phyloP scores from a whole-genome alignment of 1,139 yeast genomes.

The Eremothecium coryli region DNA sequence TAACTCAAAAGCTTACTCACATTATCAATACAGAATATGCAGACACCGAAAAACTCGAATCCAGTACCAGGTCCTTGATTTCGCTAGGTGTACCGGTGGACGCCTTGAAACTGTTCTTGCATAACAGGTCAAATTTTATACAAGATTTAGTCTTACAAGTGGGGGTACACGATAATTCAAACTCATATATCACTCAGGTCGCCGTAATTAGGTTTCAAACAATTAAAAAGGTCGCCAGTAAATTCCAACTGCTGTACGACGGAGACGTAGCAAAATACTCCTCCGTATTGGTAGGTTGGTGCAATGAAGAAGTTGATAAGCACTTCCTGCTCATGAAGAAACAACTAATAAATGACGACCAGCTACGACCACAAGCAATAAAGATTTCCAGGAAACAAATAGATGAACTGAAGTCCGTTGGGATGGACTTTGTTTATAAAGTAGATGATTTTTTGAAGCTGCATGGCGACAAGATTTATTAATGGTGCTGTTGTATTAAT shows the following conservation, averaged over 20 bases:
- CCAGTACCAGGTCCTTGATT: slow-evolving; percentile 34
- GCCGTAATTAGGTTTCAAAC: slow-evolving; percentile 53
- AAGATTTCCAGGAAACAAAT: slow-evolving; percentile 54
- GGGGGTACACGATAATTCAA: slow-evolving; percentile 47
- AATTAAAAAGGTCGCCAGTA: slow-evolving; percentile 40
- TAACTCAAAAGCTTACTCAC: slow-evolving; percentile 29
- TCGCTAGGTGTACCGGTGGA: slow-evolving; percentile 37
- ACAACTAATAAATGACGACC: slow-evolving; percentile 58
- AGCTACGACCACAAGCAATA: slow-evolving; percentile 38
- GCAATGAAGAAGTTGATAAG: slow-evolving; percentile 52
- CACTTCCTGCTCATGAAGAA: slow-evolving; percentile 55
- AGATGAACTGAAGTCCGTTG: slow-evolving; percentile 51
- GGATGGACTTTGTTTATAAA: slow-evolving; percentile 54
- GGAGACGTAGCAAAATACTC: slow-evolving; percentile 32
- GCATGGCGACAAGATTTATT: slow-evolving; percentile 19
- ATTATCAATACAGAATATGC: slow-evolving; percentile 29
- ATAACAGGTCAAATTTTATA: slow-evolving; percentile 39
- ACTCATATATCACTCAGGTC: slow-evolving; percentile 47
- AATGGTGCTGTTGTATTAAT: slow-evolving; percentile 2
- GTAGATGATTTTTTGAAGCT: slow-evolving; percentile 28
- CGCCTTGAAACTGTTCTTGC: slow-evolving; percentile 42
- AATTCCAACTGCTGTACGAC: slow-evolving; percentile 36
- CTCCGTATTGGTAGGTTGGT: slow-evolving; percentile 52
- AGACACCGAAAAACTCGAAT: slow-evolving; percentile 26
- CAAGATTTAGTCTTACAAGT: slow-evolving; percentile 39